Base-by-base conservation (phyloP, 2,329 filamentous ascomycete species). In the Aspergillus sp. region DNA sequence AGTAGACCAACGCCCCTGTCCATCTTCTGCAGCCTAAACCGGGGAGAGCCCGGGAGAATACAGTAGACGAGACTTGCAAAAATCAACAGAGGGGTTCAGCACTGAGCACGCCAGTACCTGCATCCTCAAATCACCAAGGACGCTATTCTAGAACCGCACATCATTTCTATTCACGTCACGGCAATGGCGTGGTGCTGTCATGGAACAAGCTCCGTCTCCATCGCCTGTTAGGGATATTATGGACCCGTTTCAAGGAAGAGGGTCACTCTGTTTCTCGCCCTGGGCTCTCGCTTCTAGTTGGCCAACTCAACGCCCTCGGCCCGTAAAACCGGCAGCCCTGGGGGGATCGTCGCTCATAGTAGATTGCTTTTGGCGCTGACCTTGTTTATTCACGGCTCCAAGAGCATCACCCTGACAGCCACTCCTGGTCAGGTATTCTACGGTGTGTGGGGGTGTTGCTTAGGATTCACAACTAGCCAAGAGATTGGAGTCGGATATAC, bases 91-190 rank as follows among this genome's bases (percentile, higher is more conserved):
- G 27, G 27, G 27, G 27, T 11, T 31, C 27, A 31, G 27, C 27
- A 31, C 27, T 31, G 8, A 31, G 9, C 27, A 11, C 27, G 27
- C 4, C 27, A 31, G 27, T 31, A 11, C 27, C 27, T 31, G 27
- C 27, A 11, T 60, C 57, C 59, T 58, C 62, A 56, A 65, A 66
- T 66, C 61, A 64, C 17, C 33, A 27, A 37, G 9, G 27, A 33
- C 15, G 43, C 46, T 31, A 47, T 33, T 27, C 39, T 17, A 31
- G 41, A 31, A 19, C 41, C 48, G 67, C 64, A 61, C 64, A 70
- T 70, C 68, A 64, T 67, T 69, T 48, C 66, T 67, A 25, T 62
- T 62, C 64, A 62, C 51, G 66, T 57, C 65, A 68, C 66, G 64
- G 65, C 54, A 31, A 68, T 65, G 64, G 65, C 52, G 4, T 55